phyloP scores from a whole-genome alignment of 768 basidiomycete species.

The Goffeauzyma gilvescens region DNA sequence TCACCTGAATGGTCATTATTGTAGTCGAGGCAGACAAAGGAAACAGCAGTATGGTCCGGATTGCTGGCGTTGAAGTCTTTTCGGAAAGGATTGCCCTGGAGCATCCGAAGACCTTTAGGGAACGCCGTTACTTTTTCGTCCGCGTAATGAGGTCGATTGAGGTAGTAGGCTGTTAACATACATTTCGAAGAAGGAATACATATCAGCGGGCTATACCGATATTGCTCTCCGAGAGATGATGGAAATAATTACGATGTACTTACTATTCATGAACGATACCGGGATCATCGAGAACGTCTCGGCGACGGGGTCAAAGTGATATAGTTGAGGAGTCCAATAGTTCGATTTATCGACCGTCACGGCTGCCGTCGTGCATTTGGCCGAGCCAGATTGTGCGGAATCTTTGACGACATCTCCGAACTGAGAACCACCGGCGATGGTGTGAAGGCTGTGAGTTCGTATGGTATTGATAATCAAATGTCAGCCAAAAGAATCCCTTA shows the following conservation, averaged over 20 bases:
- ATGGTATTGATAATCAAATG: neutral
- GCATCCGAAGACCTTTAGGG: slow-evolving; percentile 33
- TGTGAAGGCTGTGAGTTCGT: slow-evolving; percentile 15
- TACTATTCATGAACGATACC: slow-evolving; percentile 23
- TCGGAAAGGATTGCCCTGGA: slow-evolving; percentile 30
- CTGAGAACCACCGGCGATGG: slow-evolving; percentile 32
- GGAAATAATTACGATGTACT: slow-evolving; percentile 27
- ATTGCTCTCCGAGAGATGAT: neutral
- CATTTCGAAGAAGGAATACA: neutral
- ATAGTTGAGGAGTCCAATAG: slow-evolving; percentile 32
- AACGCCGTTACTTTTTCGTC: slow-evolving; percentile 30
- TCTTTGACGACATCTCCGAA: slow-evolving; percentile 26
- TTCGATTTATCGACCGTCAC: slow-evolving; percentile 31
- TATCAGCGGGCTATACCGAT: neutral
- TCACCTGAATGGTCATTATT: slow-evolving; percentile 5
- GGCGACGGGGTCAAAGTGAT: slow-evolving; percentile 28
- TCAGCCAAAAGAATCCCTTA: neutral
- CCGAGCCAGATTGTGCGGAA: slow-evolving; percentile 21
- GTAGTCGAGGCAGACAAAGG: slow-evolving; percentile 30
- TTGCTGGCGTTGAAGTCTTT: slow-evolving; percentile 23
- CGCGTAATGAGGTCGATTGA: slow-evolving; percentile 23
- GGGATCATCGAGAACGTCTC: slow-evolving; percentile 25
- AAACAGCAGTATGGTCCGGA: slow-evolving; percentile 27
- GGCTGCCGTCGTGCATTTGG: slow-evolving; percentile 30
- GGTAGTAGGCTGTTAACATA: slow-evolving; percentile 23